Evolutionary conservation across 2,329 filamentous ascomycete genomes (phyloP).

Genomic region (Phyllosticta citriasiana): DNA sequence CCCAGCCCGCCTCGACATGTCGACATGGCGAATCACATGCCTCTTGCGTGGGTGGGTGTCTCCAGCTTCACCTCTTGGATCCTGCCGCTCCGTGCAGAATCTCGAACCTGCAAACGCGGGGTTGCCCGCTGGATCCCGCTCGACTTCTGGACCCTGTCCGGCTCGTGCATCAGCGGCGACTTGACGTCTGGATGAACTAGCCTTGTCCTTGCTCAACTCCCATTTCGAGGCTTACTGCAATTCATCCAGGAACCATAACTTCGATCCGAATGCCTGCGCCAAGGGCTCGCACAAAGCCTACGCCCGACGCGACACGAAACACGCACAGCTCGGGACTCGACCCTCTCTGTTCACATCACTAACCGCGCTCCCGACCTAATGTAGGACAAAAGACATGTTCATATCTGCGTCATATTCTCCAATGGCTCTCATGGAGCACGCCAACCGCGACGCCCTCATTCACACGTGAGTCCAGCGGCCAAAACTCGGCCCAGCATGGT

Average conservation of each 20-base stretch:
- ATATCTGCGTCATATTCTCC: background rate
- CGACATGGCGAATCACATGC: background rate
- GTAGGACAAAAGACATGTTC: background rate
- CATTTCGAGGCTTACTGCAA: background rate
- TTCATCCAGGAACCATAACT: background rate
- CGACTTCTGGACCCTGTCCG: background rate
- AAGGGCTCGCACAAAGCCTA: background rate
- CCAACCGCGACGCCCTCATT: background rate
- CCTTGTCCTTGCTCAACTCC: background rate
- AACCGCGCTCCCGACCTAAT: background rate
- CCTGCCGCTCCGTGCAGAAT: background rate
- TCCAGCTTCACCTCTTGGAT: background rate
- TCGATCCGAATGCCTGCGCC: background rate
- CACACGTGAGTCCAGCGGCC: background rate
- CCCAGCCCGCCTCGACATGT: too few species aligned
- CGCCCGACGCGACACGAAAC: background rate
- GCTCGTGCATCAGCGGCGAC: background rate
- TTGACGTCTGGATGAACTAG: background rate
- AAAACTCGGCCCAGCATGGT: conserved; percentile 6
- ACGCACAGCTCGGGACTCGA: background rate
- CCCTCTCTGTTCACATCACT: background rate
- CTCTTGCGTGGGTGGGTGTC: background rate
- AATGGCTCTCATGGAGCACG: background rate
- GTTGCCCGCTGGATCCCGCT: background rate
- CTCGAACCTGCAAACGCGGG: background rate